These are phyloP conservation scores for Botrytis aclada DNA, from an alignment of 2,329 filamentous ascomycete species.

Conservation along the genomic window DNA sequence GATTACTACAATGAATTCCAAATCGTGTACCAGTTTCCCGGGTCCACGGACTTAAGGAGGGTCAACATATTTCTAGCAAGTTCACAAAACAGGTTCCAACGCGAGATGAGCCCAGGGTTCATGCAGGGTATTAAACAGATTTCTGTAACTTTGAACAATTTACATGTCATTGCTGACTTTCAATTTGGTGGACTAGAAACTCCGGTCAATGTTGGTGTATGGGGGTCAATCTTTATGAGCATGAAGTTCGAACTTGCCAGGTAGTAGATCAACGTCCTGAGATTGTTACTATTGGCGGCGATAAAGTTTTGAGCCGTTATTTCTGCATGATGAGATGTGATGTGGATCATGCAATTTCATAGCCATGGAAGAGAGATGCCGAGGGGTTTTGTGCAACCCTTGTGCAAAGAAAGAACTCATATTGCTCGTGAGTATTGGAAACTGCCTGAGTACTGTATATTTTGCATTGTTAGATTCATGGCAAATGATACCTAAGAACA, in stretches of 20 bases:
- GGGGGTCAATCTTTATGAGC: neutral
- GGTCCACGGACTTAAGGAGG: neutral
- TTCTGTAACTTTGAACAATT: neutral
- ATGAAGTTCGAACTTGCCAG: neutral
- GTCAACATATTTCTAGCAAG: neutral
- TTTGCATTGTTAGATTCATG: neutral
- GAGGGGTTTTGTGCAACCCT: neutral
- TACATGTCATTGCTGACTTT: neutral
- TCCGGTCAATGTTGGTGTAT: neutral
- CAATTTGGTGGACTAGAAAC: neutral
- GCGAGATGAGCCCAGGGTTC: neutral
- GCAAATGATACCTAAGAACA: neutral
- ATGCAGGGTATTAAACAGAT: neutral
- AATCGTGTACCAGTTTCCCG: neutral
- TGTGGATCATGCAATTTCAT: neutral
- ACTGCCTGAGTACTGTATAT: neutral
- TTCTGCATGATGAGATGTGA: neutral
- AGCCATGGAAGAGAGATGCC: neutral
- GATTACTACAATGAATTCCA: slow-evolving; percentile 4
- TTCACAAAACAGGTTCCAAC: neutral
- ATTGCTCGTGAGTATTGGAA: neutral
- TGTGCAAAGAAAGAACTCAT: neutral
- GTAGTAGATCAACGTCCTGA: neutral
- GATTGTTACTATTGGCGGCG: neutral
- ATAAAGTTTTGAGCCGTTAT: neutral